These are phyloP conservation scores for Phytophthora hibernalis DNA, from an alignment of 352 stramenopile genomes.

Conservation along the genomic window DNA sequence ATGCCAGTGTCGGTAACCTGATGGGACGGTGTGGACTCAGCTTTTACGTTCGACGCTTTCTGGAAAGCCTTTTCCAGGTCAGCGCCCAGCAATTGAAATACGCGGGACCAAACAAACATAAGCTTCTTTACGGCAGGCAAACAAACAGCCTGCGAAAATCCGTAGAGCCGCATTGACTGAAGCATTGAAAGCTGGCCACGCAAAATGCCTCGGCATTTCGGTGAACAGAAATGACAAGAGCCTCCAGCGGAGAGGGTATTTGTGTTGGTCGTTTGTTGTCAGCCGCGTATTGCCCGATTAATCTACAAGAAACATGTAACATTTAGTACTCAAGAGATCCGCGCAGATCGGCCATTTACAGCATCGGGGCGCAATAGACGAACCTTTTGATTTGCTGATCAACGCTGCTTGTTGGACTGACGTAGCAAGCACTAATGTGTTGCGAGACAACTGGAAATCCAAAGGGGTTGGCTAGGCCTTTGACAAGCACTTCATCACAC, in stretches of 20 bases:
- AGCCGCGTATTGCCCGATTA: slow-evolving; percentile 59
- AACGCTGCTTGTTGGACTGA: slow-evolving; percentile 66
- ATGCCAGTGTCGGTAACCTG: slow-evolving; percentile 38
- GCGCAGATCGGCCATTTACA: background rate
- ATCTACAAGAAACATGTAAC: slow-evolving; percentile 35
- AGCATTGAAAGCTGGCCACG: slow-evolving; percentile 73
- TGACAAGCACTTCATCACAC: slow-evolving; percentile 74
- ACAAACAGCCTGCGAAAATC: slow-evolving; percentile 58
- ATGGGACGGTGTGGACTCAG: slow-evolving; percentile 35
- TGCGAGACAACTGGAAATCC: slow-evolving; percentile 84
- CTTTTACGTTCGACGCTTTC: slow-evolving; percentile 33
- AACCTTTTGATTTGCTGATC: slow-evolving; percentile 81
- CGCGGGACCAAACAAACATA: slow-evolving; percentile 75
- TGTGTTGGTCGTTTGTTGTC: slow-evolving; percentile 57
- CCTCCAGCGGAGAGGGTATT: slow-evolving; percentile 63
- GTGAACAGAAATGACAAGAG: slow-evolving; percentile 70
- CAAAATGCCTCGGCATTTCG: slow-evolving; percentile 79
- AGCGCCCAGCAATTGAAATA: slow-evolving; percentile 66
- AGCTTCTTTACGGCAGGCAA: slow-evolving; percentile 79
- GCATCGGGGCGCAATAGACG: background rate
- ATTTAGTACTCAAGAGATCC: background rate
- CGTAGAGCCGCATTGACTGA: slow-evolving; percentile 69
- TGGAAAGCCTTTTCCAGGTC: slow-evolving; percentile 42
- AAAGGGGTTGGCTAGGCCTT: slow-evolving; percentile 79
- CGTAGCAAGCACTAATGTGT: slow-evolving; percentile 73